Evolutionary conservation across 257 asterid genomes (phyloP).

Genomic region (Petunia axillaris): DNA sequence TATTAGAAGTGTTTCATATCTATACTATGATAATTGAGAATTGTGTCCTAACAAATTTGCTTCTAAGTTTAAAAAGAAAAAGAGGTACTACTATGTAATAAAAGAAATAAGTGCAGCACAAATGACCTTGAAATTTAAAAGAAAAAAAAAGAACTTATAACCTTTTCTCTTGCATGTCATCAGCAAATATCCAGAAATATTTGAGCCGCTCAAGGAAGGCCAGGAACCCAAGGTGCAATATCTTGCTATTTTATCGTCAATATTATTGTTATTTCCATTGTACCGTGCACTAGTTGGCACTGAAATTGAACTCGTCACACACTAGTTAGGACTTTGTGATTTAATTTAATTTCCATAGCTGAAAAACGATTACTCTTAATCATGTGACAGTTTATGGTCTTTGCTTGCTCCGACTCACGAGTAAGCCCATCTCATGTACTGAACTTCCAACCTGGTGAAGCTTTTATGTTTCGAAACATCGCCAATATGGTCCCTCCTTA

Average conservation of each 20-base stretch:
- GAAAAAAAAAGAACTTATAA: not conserved
- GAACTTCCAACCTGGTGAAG: slow-evolving; percentile 65
- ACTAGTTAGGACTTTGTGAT: too few relatives aligned
- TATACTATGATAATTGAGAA: not conserved
- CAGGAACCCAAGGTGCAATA: slow-evolving; percentile 78
- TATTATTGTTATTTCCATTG: too few relatives aligned
- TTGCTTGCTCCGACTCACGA: slow-evolving; percentile 70
- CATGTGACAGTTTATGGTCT: slow-evolving; percentile 53
- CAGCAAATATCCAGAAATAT: slow-evolving; percentile 72
- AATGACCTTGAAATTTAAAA: not conserved
- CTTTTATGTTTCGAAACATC: slow-evolving; percentile 59
- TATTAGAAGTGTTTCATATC: not conserved
- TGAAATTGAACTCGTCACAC: too few relatives aligned
- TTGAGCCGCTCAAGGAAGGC: slow-evolving; percentile 73
- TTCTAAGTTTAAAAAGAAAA: not conserved
- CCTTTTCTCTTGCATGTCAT: not conserved
- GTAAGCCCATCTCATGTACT: slow-evolving; percentile 64
- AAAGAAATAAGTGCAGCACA: not conserved
- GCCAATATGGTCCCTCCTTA: slow-evolving; percentile 71
- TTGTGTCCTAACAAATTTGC: not conserved
- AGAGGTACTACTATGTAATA: not conserved
- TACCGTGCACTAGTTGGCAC: too few relatives aligned
- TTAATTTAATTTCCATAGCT: not conserved
- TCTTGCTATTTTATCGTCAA: not conserved
- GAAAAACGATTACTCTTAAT: too few relatives aligned